A percentile compares a stretch with the other conserved stretches of the same genome.
phyloP scores from a whole-genome alignment of 768 basidiomycete species.

The Boletellus emodensis region DNA sequence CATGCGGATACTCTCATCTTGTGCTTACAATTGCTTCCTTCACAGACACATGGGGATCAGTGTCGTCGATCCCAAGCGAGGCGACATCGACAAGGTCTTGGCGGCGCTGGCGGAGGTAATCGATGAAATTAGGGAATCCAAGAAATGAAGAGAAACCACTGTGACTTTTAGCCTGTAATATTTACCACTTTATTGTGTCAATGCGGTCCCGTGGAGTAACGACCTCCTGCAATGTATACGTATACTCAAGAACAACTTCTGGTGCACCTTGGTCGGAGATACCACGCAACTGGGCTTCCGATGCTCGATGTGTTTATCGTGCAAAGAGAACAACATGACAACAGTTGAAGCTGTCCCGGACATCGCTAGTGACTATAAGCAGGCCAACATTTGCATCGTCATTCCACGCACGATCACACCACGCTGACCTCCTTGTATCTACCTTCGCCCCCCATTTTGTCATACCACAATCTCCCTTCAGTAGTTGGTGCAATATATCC shows the following conservation, averaged over 20 bases:
- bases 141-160: background rate
- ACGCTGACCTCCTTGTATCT: slow-evolving; percentile 38
- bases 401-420: slow-evolving; percentile 4
- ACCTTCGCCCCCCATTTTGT: slow-evolving; percentile 77
- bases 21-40: background rate
- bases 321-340: no score
- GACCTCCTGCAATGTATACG: background rate
- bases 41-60: slow-evolving; percentile 85
- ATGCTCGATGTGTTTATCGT: no score
- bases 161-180: background rate
- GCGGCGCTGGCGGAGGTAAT: slow-evolving; percentile 59
- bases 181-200: background rate
- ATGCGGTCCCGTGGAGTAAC: background rate
- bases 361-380: background rate
- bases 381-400: background rate
- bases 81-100: slow-evolving; percentile 73
- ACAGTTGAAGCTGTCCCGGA: no score
- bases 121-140: slow-evolving; percentile 29
- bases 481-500: slow-evolving; percentile 88
- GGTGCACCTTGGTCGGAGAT: no score
- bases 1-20: background rate
- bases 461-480: slow-evolving; percentile 84
- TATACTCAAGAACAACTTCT: no score
- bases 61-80: slow-evolving; percentile 65
- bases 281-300: no score